phyloP scores from a whole-genome alignment of 1,284 basidiomycete species.

The Ceratobasidium papillatum region DNA sequence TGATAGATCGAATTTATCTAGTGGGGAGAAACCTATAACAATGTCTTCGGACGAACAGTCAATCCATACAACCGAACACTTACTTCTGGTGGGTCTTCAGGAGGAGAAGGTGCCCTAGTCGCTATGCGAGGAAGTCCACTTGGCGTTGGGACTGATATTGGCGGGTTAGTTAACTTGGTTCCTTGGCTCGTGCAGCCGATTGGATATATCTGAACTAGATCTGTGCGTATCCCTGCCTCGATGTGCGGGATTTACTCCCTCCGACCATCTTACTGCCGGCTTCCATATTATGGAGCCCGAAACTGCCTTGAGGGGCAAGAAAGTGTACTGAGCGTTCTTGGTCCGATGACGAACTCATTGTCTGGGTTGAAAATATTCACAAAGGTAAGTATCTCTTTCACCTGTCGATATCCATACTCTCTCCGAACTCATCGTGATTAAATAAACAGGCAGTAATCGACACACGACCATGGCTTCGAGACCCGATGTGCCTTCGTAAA shows the following conservation, averaged over 20 bases:
- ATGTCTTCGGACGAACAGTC: conserved; percentile 70
- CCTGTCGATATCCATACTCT: conserved; percentile 49
- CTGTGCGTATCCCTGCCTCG: conserved; percentile 72
- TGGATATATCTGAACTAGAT: conserved; percentile 53
- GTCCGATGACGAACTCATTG: conserved; percentile 70
- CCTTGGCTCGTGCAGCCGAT: background rate
- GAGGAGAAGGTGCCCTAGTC: conserved; percentile 66
- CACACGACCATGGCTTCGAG: conserved; percentile 71
- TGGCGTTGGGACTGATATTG: conserved; percentile 75
- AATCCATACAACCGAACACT: conserved; percentile 67
- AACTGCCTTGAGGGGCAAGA: conserved; percentile 76
- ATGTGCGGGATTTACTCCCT: conserved; percentile 75
- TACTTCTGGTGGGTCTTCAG: conserved; percentile 67
- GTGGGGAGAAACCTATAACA: conserved; percentile 71
- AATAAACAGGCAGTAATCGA: conserved; percentile 59
- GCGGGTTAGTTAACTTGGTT: conserved; percentile 60
- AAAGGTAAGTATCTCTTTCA: conserved; percentile 50
- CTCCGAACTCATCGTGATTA: too few species aligned
- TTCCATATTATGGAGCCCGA: conserved; percentile 71
- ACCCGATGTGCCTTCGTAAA: conserved; percentile 69
- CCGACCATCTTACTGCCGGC: conserved; percentile 72
- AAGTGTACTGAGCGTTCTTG: conserved; percentile 73
- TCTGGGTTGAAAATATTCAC: conserved; percentile 70
- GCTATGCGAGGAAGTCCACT: conserved; percentile 67
- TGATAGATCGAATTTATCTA: background rate